Percentiles rank a stretch among this genome's conserved stretches.
Evolutionary conservation across 441 rosid genomes (phyloP).

Genomic region (Jatropha multifida): DNA sequence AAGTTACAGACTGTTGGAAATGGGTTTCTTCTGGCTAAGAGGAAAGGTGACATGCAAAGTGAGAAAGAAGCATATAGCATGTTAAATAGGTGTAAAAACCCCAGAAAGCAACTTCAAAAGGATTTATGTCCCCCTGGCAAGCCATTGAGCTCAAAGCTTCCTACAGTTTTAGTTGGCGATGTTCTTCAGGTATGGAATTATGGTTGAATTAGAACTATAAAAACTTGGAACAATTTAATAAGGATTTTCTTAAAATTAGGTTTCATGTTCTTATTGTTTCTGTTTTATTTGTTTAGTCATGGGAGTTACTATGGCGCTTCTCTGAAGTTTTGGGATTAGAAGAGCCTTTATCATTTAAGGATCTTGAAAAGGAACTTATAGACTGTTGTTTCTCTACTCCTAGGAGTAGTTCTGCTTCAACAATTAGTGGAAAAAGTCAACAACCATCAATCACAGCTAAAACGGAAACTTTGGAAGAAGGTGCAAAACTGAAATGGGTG

Average conservation of each 20-base stretch:
- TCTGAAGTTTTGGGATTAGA: constrained; percentile 50
- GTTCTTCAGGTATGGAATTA: constrained; percentile 47
- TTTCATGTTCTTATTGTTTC: constrained; percentile 15
- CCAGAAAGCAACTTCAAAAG: constrained; percentile 18
- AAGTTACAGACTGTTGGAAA: constrained; percentile 36
- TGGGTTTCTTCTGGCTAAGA: constrained; percentile 40
- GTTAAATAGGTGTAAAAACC: constrained; percentile 24
- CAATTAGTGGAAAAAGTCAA: constrained; percentile 14
- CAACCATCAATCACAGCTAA: constrained; percentile 20
- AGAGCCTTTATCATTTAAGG: constrained; percentile 37
- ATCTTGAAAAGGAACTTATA: constrained; percentile 46
- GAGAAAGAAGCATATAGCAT: constrained; percentile 23
- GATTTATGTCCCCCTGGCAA: constrained; percentile 36
- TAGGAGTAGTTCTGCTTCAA: constrained; percentile 17
- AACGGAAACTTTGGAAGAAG: constrained; percentile 27
- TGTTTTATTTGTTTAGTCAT: constrained; percentile 34
- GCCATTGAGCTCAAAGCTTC: constrained; percentile 40
- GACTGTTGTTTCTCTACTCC: constrained; percentile 24
- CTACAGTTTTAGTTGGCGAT: constrained; percentile 44
- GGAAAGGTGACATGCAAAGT: constrained; percentile 29
- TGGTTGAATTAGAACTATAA: not conserved
- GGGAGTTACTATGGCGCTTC: constrained; percentile 57
- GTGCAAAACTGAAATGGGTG: constrained; percentile 19
- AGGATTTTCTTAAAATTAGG: not conserved
- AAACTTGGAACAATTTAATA: constrained; percentile 9